Evolutionary conservation across 2,329 filamentous ascomycete genomes (phyloP), one percentile per base, ranked within the genome.

Genomic region (Fusarium lyarnte): DNA sequence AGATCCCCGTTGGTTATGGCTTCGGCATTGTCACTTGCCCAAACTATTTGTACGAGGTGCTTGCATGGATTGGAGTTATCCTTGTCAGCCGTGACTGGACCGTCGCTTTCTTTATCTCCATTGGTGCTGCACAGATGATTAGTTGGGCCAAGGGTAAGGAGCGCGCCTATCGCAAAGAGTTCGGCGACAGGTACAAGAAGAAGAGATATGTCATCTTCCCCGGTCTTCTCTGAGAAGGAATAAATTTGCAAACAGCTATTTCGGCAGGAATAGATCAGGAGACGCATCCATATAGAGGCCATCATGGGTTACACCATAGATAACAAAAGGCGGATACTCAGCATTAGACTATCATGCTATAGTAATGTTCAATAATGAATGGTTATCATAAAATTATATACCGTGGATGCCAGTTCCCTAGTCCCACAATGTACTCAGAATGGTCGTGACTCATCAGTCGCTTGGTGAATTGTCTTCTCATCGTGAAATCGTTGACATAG

Each of bases 111-210:
- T 98, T 98, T 82, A 90, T 93, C 68, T 80, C 86, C 29, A 87
- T 94, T 57, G 94, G 94, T 38, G 88, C 87, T 21, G 87, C 84
- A 29, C 94, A 95, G 83, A 98, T 99, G 96, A 90, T 88, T 63
- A 82, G 86, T 58, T 99, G 96, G 96, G 95, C 92, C 42, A 89
- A 89, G 83, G 95, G 94, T 87, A 98, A 98, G 88, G 96, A 99
- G 87, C 89, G 86, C 79, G 90, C 93, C 63, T 96, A 98, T 81
- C 90, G 96, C 77, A 92, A 92, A 82, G 93, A 97, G 81, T 97
- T 98, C 82, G 93, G 93, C 43, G 93, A 95, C 81, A 93, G 92
- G 84, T 99, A 99, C 85, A 95, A 95, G 91, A 95, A 92, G 87
- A 98, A 99, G 93, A 90, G 90, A 78, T 95, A 87, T 79, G 90